Evolutionary conservation across 78 protist species (phyloP), one percentile per base, ranked within the genome.

Genomic region (Dictyostelium capitatum): DNA sequence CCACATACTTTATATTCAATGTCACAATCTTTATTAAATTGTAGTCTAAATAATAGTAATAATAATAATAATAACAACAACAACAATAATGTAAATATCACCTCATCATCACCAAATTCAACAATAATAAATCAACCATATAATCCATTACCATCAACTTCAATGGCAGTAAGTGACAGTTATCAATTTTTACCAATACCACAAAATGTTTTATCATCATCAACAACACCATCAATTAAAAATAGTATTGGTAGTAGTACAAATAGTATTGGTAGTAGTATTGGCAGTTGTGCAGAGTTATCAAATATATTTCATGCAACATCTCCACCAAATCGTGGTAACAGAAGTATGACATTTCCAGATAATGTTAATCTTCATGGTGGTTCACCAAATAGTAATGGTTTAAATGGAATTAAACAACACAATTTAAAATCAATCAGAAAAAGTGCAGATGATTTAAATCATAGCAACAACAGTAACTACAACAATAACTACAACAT

Each of bases 1-100:
- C 79, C 79, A n/a, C 79, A 73, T 46, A 73, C 79, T n/a, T 30
- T 73, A 46, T 73, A 46, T 20, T 73, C 79, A 73, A 46, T 73
- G 79, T 73, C 79, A 46, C 79, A 73, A 46, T 73, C 79, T 17
- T 23, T 73, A 47, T 47, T 73, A 37, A 46, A 73, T 46, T 46
- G 79, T 46, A 46, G 56, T 73, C 30, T 67, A 67, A 62, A 62
- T 62, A 62, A 11, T 25, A 62, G 23, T 17, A 57, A 57, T 10
- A 57, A 57, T 11, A 57, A 57, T n/a, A 57, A 20, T 20, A 53
- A 53, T 53, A 53, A 53, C 12, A 53, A 53, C 19, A 53, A 14
- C 19, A 56, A 56, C n/a, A 56, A 56, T 56, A 56, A 37, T 37
- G 43, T 37, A 37, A 37, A 37, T 37, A 37, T 37, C 43, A 17